Evolutionary conservation across 345 rosid genomes (phyloP).

Genomic region (Hevea brasiliensis): DNA sequence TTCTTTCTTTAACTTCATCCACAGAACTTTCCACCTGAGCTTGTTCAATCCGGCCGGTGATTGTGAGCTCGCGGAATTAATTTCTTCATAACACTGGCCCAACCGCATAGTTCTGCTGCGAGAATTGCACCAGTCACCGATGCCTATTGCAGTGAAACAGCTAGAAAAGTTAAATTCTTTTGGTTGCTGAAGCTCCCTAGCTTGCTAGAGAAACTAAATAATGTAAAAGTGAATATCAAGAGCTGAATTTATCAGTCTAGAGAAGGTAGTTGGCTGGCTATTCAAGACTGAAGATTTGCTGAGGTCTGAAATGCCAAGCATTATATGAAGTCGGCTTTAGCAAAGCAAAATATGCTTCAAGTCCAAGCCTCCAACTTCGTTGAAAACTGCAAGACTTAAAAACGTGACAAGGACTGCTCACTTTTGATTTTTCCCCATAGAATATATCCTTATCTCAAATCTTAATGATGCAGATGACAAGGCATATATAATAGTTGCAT

Average conservation of each 20-base stretch:
- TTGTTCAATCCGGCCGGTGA: conserved; percentile 14
- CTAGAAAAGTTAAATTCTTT: neutral
- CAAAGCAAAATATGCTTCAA: neutral
- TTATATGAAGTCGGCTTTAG: too few relatives aligned
- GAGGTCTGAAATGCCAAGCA: conserved; percentile 9
- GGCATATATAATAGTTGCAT: too few relatives aligned
- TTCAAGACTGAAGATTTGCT: neutral
- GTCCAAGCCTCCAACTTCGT: neutral
- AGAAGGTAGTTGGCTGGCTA: neutral
- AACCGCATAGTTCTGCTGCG: conserved; percentile 5
- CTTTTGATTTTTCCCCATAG: neutral
- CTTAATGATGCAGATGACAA: too few relatives aligned
- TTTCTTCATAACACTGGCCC: neutral
- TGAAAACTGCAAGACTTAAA: neutral
- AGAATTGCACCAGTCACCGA: conserved; percentile 23
- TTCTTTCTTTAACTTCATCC: conserved; percentile 42
- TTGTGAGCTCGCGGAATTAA: conserved; percentile 4
- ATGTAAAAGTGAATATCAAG: neutral
- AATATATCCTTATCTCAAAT: neutral
- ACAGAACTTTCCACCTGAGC: conserved; percentile 36
- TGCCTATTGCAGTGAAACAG: conserved; percentile 18
- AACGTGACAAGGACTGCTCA: neutral
- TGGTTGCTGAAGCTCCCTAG: neutral
- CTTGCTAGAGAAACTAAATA: neutral
- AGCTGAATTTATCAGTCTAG: neutral